Base-by-base conservation (phyloP, 2,329 filamentous ascomycete genomes). In the Fusarium napiforme region DNA sequence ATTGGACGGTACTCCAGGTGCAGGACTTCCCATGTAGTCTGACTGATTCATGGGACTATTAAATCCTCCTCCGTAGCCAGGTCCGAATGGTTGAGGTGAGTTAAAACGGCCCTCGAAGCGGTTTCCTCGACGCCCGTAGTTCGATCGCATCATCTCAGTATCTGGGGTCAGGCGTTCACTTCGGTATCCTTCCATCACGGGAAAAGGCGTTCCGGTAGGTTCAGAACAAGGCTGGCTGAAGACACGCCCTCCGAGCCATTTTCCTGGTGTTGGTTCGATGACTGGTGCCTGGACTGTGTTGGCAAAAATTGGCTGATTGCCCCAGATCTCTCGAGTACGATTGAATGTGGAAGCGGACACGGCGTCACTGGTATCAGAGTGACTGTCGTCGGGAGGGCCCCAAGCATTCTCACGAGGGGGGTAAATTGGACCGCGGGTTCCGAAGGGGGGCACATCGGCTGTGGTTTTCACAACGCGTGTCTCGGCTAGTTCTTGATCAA, bases 401-500 rank as follows among this genome's bases (percentile, higher is more conserved):
- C 90, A 92, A 42, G 83, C 82, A 69, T 80, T 85, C 50, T 87
- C 87, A 23, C 82, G 82, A 32, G 78, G 69, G 47, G 60, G 39
- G 11, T 74, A 67, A 12, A 72, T 58, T 36, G 77, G 64, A 53
- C 64, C 64, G 19, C 78, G 76, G 36, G 74, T 69, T 21, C 74
- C 73, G 40, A 77, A 68, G 42, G 56, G 46, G 28, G 75, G 62
- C 7, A 64, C 26, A 3, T 83, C 79, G 6, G 76, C 64, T 4
- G 89, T 92, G 60, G 88, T 84, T 76, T 89, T 90, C 39, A 85
- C 84, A 63, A 90, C 87, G 36, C 90, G 90, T 30, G 86, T 90
- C 72, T 93, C 89, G 43, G 90, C 87, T 68, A 94, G 86, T 82
- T 94, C 91, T 60, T 93, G 88, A 65, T 93, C 92, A 79, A 95